Percentiles rank a stretch among this genome's conserved stretches.
phyloP scores from a whole-genome alignment of 495 filamentous ascomycete genomes.

The Jackrogersella minutella region DNA sequence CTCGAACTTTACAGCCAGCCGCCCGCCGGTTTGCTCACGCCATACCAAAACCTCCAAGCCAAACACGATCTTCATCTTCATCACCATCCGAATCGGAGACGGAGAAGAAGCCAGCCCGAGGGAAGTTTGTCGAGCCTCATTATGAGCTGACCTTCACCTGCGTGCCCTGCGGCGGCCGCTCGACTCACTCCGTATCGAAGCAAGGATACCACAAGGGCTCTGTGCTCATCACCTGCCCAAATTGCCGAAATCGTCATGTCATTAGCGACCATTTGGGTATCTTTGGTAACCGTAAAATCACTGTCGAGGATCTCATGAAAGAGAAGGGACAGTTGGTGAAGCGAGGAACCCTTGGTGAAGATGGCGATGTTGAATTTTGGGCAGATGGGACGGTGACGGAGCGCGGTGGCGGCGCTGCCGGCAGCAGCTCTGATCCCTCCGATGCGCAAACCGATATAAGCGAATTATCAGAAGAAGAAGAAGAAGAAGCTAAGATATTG shows the following conservation, averaged over 20 bases:
- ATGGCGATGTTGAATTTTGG: slow-evolving; percentile 75
- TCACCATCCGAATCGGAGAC: slow-evolving; percentile 24
- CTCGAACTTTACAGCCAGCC: slow-evolving; percentile 27
- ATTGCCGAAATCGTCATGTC: slow-evolving; percentile 83
- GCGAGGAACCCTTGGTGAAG: slow-evolving; percentile 62
- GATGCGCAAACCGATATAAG: neutral
- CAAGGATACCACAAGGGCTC: slow-evolving; percentile 92
- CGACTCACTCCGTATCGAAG: slow-evolving; percentile 81
- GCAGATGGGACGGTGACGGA: slow-evolving; percentile 61
- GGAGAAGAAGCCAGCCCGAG: slow-evolving; percentile 21
- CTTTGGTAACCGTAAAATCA: slow-evolving; percentile 71
- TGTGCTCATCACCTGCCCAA: slow-evolving; percentile 85
- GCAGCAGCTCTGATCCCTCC: neutral
- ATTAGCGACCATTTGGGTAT: slow-evolving; percentile 90
- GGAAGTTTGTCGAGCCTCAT: slow-evolving; percentile 61
- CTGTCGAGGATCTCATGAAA: slow-evolving; percentile 75
- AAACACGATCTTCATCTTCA: slow-evolving; percentile 47
- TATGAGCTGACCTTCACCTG: slow-evolving; percentile 94
- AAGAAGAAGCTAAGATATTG: slow-evolving; percentile 17
- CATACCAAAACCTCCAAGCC: slow-evolving; percentile 47
- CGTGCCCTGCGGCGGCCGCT: slow-evolving; percentile 79
- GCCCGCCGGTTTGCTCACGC: slow-evolving; percentile 45
- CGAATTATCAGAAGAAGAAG: neutral
- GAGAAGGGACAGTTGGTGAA: slow-evolving; percentile 72
- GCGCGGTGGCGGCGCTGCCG: neutral